Evolutionary conservation across 768 basidiomycete genomes (phyloP), one percentile per base, ranked within the genome.

Genomic region (Strobilomyces echinocephalus): DNA sequence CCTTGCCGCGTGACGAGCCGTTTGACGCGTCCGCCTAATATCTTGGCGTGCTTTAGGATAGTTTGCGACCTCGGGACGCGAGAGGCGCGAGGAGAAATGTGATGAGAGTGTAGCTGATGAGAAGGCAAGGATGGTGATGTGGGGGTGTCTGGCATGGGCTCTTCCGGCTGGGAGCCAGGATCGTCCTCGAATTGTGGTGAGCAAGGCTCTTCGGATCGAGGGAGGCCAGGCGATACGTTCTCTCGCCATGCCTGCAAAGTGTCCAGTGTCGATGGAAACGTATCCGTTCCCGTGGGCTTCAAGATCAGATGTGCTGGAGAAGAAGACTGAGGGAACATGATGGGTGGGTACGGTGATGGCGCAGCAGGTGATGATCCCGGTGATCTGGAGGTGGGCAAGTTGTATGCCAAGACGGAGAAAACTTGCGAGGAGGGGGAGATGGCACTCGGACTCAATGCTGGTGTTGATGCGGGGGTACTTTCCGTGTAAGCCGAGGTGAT

Each of bases 251-350:
- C 58, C 24, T 69, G 60, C 50, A 69, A 53, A 49, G 50, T 43
- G 39, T 70, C 63, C 43, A 69, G 21, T n/a, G 55, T 59, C 5
- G 68, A 69, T 33, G 68, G 68, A 40, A 71, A 69, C 4, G 70
- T 57, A 14, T 66, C 60, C n/a, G 68, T 69, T 14, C 68, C 66
- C 8, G 56, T 69, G 12, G 68, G 59, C 46, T 58, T 56, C 41
- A 69, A 41, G 36, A 52, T 53, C 12, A 69, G 54, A 45, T 50
- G 68, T 15, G 44, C 49, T 0, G 58, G 53, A 21, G 52, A 54
- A 44, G 54, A 52, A 40, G 59, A 21, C 33, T 50, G 48, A 46
- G 42, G 33, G 33, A 51, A 51, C 55, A 64, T 69, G 53, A 26
- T 50, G 34, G 30, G 18, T 20, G 62, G 35, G 30, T 36, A 45